phyloP scores from a whole-genome alignment of 768 basidiomycete species.

The Lepiota venenata region DNA sequence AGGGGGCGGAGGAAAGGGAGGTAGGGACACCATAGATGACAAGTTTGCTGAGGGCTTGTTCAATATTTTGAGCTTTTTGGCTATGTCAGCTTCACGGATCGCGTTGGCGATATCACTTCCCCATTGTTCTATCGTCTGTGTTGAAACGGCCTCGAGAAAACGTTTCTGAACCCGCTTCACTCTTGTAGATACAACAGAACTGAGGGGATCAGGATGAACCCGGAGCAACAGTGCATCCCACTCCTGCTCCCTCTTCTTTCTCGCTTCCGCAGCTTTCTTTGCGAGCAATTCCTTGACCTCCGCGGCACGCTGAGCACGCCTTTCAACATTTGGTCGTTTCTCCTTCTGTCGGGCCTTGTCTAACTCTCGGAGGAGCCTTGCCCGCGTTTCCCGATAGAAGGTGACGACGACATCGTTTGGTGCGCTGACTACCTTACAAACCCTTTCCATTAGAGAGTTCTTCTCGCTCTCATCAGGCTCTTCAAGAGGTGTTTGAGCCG shows the following conservation, averaged over 20 bases:
- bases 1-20: conserved; percentile 17
- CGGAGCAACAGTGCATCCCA: conserved; percentile 59
- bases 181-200: conserved; percentile 40
- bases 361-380: conserved; percentile 37
- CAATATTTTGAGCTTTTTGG: conserved; percentile 37
- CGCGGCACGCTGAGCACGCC: conserved; percentile 30
- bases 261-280: conserved; percentile 63
- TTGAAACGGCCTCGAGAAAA: conserved; percentile 57
- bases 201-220: conserved; percentile 52
- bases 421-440: conserved; percentile 54
- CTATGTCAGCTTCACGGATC: conserved; percentile 51
- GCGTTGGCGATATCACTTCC: conserved; percentile 56
- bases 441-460: conserved; percentile 35
- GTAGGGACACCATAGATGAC: conserved; percentile 11
- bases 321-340: conserved; percentile 26
- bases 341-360: conserved; percentile 38
- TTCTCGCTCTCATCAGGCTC: conserved; percentile 34
- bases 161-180: conserved; percentile 51
- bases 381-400: conserved; percentile 40
- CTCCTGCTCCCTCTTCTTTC: conserved; percentile 52
- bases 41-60: conserved; percentile 16
- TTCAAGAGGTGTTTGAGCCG: conserved; percentile 45
- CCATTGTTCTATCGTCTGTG: conserved; percentile 54
- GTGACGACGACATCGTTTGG: conserved; percentile 44
- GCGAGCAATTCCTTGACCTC: conserved; percentile 52